Evolutionary conservation across 208 protist genomes (phyloP).

Genomic region (Spongospora subterranea): DNA sequence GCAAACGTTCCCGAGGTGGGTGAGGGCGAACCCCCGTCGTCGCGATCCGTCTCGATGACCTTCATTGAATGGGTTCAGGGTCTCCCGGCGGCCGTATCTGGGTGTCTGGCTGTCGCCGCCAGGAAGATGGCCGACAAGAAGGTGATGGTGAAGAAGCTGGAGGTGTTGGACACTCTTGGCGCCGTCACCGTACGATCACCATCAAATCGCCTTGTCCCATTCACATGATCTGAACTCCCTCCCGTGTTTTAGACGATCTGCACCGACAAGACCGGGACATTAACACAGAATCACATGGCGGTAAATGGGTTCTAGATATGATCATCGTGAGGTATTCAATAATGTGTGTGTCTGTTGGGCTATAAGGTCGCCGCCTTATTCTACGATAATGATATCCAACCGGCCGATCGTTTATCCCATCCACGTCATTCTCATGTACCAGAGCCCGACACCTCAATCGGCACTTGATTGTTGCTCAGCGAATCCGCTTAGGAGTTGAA

Average conservation of each 20-base stretch:
- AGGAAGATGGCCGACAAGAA: conserved; percentile 77
- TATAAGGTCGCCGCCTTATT: neutral
- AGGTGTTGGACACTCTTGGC: conserved; percentile 86
- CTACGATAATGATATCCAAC: conserved; percentile 28
- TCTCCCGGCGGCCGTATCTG: conserved; percentile 77
- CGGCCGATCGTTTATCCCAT: conserved; percentile 3
- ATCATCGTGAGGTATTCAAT: too few relatives aligned
- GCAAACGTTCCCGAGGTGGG: conserved; percentile 82
- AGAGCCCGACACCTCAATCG: neutral
- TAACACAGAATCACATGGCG: conserved; percentile 86
- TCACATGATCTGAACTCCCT: too few relatives aligned
- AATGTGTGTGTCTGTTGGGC: too few relatives aligned
- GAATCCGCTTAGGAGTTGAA: conserved; percentile 39
- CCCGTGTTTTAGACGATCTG: conserved; percentile 75
- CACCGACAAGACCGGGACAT: conserved; percentile 86
- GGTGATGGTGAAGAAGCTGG: conserved; percentile 81
- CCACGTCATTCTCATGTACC: neutral
- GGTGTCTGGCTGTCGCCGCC: conserved; percentile 80
- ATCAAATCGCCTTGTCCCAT: too few relatives aligned
- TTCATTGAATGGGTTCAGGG: conserved; percentile 65
- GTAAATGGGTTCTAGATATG: too few relatives aligned
- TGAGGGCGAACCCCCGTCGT: too few relatives aligned
- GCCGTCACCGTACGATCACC: conserved; percentile 75
- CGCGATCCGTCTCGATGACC: neutral
- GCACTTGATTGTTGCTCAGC: neutral